Base-by-base conservation (phyloP, 306 rosid species). In the Rosa multiflora region DNA sequence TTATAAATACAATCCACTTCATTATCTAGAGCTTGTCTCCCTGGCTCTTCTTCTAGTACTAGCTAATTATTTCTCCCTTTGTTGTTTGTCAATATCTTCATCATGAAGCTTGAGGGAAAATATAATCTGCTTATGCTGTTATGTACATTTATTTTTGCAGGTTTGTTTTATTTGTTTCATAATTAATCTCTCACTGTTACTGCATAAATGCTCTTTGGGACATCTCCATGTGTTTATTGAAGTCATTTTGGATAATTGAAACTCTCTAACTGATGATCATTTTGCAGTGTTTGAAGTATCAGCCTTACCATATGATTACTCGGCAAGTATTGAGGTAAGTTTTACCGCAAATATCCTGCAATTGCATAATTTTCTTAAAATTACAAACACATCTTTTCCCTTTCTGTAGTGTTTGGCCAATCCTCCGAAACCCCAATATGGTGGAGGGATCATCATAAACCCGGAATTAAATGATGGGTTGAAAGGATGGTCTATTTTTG, bases 361-460 rank as follows among this genome's bases (percentile, higher is more conserved):
- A 15, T 5, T 17, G 21, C 4, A 56, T 56, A 56, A 56, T 56
- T 55, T 55, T 55, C 10, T 55, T 18, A 20, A 48, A 48, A 7
- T 53, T 53, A 55, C 26, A 55, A 55, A 55, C 10, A 6, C 3
- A n/a, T 7, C 10, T 9, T 17, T 64, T 77, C 40, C 39, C 5
- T 79, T 21, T 5, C 1, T 78, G 0, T 63, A 94, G 97, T 94
- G 98, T 83, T 82, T 84, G 79, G 48, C 3, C 48, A 70, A 58
- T 0, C 97, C 98, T 47, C 74, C 52, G 1, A 84, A 86, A 80
- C 83, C 97, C 49, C 89, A 86, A 20, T 94, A 94, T 61, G 79
- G 75, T 52, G 98, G 98, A 76, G 98, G 98, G 66, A 88, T 92
- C 62, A 85, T 94, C 52, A 64, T 35, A 67, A 94, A 94, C 66